Conservation (phyloP, 1,284 basidiomycete genomes). For the Microbotryomycetes sp. region DNA sequence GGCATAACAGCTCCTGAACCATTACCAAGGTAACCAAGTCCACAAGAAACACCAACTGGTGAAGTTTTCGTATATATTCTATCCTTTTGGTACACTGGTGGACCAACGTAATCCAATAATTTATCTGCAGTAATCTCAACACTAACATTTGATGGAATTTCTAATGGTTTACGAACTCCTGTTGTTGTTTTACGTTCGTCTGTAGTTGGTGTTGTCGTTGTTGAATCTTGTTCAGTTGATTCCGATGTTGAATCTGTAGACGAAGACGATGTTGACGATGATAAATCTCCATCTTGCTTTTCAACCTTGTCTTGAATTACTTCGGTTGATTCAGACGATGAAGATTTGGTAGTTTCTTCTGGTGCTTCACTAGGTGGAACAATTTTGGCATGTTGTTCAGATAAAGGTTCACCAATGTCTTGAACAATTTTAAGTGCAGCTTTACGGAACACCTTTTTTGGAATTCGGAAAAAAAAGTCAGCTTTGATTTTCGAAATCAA, state of each 20-base stretch:
- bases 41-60: constrained; percentile 88
- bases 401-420: constrained; percentile 84
- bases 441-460: constrained; percentile 99
- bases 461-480: constrained; percentile 20
- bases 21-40: constrained; percentile 91
- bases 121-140: constrained; percentile 79
- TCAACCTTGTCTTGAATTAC: constrained; percentile 26
- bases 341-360: constrained; percentile 19
- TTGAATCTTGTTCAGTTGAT: constrained; percentile 32
- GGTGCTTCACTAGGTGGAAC: constrained; percentile 26
- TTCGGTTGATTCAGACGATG: constrained; percentile 13
- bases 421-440: constrained; percentile 87
- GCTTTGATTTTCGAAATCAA: background rate
- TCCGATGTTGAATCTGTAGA: constrained; percentile 8
- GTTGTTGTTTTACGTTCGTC: constrained; percentile 47
- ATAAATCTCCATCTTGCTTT: constrained; percentile 27
- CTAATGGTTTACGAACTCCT: constrained; percentile 53
- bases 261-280: constrained; percentile 37
- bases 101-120: constrained; percentile 92
- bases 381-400: constrained; percentile 54
- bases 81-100: constrained; percentile 92
- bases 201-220: constrained; percentile 32
- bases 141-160: constrained; percentile 70
- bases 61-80: constrained; percentile 74
- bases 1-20: constrained; percentile 96